Evolutionary conservation across 495 filamentous ascomycete species (phyloP), one percentile per base, ranked within the genome.

Genomic region (Xylaria nigripes): DNA sequence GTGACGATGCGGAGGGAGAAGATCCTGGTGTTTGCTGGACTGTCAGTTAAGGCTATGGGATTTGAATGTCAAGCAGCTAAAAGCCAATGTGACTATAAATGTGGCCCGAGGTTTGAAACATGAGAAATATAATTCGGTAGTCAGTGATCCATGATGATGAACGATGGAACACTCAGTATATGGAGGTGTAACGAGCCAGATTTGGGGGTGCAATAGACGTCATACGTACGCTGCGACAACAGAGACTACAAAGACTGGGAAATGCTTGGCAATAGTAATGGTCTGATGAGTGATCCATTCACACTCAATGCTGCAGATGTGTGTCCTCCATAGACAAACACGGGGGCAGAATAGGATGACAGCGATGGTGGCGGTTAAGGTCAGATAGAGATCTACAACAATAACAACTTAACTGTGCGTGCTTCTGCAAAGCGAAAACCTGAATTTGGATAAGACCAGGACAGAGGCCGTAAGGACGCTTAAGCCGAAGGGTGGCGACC

Each of bases 211-310:
- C n/a, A 40, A 15, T 42, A 13, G 46, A 50, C 53, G 53, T 49
- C 53, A 55, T 55, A 55, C 53, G 38, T 55, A 55, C 36, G 18
- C 36, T 16, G 36, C 36, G n/a, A 40, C 36, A 40, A 40, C 36
- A 40, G 36, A 40, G 36, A 40, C 36, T 40, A 40, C 53, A 50
- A 48, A 23, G 43, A 15, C 13, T 15, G 38, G 5, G 41, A 29
- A 27, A 13, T 19, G 23, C 22, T 41, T 48, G 44, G 51, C 32
- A 22, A 29, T 30, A 32, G 51, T 23, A 32, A 45, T 32, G 16
- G 25, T 7, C 21, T 24, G 15, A 8, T 44, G 22, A 36, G 36
- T 50, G 42, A 44, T 41, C n/a, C 51, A 46, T 32, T 40, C 30
- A 18, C 41, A 18, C 9, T 32, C 40, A 22, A 27, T 19, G 9